These are phyloP conservation scores for Globisporangium lucens DNA, from an alignment of 352 stramenopile genomes.

Conservation along the genomic window DNA sequence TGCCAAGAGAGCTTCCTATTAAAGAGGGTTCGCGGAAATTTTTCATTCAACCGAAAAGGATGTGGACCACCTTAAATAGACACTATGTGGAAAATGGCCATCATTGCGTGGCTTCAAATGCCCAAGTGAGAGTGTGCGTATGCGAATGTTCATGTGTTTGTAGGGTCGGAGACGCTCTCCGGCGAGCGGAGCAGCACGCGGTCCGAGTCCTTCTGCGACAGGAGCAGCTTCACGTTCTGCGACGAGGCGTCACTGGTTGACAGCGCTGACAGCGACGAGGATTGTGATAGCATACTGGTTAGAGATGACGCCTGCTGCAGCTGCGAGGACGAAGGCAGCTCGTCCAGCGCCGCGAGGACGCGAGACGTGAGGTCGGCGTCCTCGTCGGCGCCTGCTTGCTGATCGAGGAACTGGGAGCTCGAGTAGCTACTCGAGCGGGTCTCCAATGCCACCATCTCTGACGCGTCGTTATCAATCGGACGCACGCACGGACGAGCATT, in stretches of 20 bases:
- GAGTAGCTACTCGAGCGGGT: conserved; percentile 34
- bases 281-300: not conserved
- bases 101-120: not conserved
- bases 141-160: not conserved
- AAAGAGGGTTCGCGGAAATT: not conserved
- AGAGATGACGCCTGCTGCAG: not conserved
- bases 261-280: conserved; percentile 1
- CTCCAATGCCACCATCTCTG: conserved; percentile 7
- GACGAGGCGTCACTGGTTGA: not conserved
- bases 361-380: conserved; percentile 54
- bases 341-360: conserved; percentile 52
- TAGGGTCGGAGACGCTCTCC: not conserved
- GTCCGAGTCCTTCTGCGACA: conserved; percentile 9
- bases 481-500: conserved; percentile 62
- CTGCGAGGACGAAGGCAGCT: conserved; percentile 18
- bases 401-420: conserved; percentile 24
- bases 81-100: not conserved
- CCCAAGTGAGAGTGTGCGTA: not conserved
- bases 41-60: not conserved
- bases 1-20: not conserved
- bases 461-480: conserved; percentile 38
- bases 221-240: conserved; percentile 5
- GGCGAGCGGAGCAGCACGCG: conserved; percentile 8
- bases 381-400: conserved; percentile 30
- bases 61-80: not conserved